Percentiles rank a stretch among this genome's conserved stretches.
Conservation (phyloP, 257 asterid genomes). For the Asclepias syriaca region DNA sequence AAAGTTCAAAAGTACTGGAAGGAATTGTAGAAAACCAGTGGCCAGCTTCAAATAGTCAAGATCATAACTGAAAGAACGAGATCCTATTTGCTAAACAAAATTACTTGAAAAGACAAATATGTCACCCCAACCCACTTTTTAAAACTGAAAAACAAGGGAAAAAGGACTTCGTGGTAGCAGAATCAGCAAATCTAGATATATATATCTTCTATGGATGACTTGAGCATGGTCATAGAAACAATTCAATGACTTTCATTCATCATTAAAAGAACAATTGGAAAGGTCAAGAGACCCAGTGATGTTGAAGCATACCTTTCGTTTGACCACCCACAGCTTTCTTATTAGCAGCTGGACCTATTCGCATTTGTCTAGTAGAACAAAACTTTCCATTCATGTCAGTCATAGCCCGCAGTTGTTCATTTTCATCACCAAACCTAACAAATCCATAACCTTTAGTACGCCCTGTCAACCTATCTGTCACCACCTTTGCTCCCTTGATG, state of each 20-base stretch:
- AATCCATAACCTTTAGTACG: conserved; percentile 92
- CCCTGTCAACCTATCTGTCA: conserved; percentile 78
- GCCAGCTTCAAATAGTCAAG: conserved; percentile 42
- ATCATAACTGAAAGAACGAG: conserved; percentile 9
- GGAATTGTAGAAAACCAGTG: conserved; percentile 39
- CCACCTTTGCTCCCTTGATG: conserved; percentile 85
- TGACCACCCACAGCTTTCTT: conserved; percentile 61
- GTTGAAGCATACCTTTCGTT: conserved; percentile 51
- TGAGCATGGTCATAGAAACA: not conserved
- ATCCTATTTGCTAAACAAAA: conserved; percentile 25
- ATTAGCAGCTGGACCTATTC: conserved; percentile 92
- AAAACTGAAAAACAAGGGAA: conserved; percentile 23
- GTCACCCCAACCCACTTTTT: conserved; percentile 32
- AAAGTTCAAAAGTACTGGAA: conserved; percentile 34
- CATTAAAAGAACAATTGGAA: conserved; percentile 4
- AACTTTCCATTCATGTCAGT: conserved; percentile 90
- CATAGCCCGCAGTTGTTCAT: conserved; percentile 82
- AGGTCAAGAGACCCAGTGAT: conserved; percentile 12
- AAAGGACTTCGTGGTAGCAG: conserved; percentile 20
- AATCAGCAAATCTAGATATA: not conserved
- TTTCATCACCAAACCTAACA: conserved; percentile 79
- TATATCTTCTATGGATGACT: not conserved
- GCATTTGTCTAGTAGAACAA: conserved; percentile 92
- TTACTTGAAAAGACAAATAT: conserved; percentile 31
- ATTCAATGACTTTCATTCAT: not conserved